Conservation (phyloP, 345 rosid genomes). For the Pugionium dolabratum region DNA sequence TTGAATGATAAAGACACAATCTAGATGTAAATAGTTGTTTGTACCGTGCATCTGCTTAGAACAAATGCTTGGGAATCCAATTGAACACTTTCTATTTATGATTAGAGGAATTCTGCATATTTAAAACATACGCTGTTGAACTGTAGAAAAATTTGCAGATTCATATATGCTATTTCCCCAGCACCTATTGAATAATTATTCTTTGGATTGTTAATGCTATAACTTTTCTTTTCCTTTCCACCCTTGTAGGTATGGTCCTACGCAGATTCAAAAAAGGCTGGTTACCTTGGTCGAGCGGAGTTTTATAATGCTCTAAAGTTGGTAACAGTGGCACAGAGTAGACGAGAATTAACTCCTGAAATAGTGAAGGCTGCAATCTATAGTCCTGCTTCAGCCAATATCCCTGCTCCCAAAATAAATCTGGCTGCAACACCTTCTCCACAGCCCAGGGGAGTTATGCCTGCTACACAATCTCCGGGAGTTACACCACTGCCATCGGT, state of each 20-base stretch:
- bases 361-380: conserved; percentile 86
- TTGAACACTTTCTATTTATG: no score
- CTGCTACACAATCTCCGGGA: conserved; percentile 53
- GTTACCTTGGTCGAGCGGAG: conserved; percentile 86
- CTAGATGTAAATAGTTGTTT: conserved; percentile 13
- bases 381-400: conserved; percentile 84
- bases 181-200: not conserved
- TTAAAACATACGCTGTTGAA: not conserved
- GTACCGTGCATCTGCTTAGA: conserved; percentile 6
- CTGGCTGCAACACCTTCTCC: conserved; percentile 77
- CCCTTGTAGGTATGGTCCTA: conserved; percentile 72
- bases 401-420: conserved; percentile 94
- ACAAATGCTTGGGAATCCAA: not conserved
- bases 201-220: conserved; percentile 24
- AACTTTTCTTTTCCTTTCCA: not conserved
- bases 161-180: conserved; percentile 6
- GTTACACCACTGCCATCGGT: conserved; percentile 48
- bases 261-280: conserved; percentile 83
- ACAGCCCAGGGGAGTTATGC: conserved; percentile 48
- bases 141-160: not conserved
- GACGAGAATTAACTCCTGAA: conserved; percentile 83
- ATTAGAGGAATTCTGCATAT: not conserved
- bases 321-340: conserved; percentile 93
- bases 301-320: conserved; percentile 91
- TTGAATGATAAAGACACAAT: conserved; percentile 1